phyloP scores from a whole-genome alignment of 495 filamentous ascomycete species.

The Penicillium parvum region DNA sequence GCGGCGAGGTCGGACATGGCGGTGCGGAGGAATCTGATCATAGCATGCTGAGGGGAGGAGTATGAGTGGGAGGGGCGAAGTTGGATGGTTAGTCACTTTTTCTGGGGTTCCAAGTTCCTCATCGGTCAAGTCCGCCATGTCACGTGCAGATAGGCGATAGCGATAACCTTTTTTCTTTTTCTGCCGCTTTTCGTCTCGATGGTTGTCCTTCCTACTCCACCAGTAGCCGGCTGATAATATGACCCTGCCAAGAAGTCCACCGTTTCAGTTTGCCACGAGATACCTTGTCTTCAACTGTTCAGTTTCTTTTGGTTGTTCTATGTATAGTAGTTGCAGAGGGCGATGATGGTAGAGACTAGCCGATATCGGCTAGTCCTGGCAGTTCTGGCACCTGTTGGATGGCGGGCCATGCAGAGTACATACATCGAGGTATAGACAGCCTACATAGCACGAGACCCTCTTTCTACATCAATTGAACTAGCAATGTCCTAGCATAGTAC shows the following conservation, averaged over 20 bases:
- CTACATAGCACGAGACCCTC: conserved; percentile 4
- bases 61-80: conserved; percentile 4
- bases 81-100: not conserved
- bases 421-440: not conserved
- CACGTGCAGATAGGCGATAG: conserved; percentile 30
- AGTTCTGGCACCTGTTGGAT: not conserved
- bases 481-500: not conserved
- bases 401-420: conserved; percentile 5
- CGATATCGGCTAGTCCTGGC: conserved; percentile 10
- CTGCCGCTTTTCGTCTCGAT: not conserved
- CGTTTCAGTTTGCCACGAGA: not conserved
- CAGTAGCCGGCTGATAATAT: not conserved
- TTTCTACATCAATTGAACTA: not conserved
- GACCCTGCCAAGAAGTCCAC: not conserved
- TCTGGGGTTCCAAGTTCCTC: conserved; percentile 1
- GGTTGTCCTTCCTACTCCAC: not conserved
- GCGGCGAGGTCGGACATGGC: conserved; percentile 56
- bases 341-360: not conserved
- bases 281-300: not conserved
- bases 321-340: no score
- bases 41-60: conserved; percentile 30
- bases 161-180: conserved; percentile 17
- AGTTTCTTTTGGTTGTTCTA: no score
- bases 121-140: conserved; percentile 15
- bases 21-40: conserved; percentile 40